These are phyloP conservation scores for Neurospora africana DNA, from an alignment of 495 filamentous ascomycete species.

Conservation along the genomic window DNA sequence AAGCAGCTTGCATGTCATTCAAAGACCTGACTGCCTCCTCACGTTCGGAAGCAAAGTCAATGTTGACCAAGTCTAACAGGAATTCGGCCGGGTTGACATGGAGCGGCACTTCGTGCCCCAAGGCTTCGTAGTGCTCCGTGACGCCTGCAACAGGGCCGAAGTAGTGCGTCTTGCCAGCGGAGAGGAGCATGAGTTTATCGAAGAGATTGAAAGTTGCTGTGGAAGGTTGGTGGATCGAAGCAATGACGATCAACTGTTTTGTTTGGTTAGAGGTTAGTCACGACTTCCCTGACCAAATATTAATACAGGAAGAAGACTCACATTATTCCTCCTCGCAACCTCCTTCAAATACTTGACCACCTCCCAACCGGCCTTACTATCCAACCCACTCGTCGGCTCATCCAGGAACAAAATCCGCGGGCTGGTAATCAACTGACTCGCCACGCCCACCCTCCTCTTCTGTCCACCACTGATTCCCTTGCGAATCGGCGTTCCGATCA, in stretches of 20 bases:
- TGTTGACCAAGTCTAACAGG: slow-evolving; percentile 63
- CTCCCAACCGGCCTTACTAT: slow-evolving; percentile 69
- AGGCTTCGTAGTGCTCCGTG: slow-evolving; percentile 44
- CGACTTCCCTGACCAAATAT: too few species aligned
- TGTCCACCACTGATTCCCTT: slow-evolving; percentile 77
- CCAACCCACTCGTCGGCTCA: slow-evolving; percentile 71
- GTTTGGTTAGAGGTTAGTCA: slow-evolving; percentile 38
- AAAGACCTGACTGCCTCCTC: slow-evolving; percentile 29
- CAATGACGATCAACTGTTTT: slow-evolving; percentile 57
- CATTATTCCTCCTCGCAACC: slow-evolving; percentile 55
- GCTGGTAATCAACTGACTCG: slow-evolving; percentile 65
- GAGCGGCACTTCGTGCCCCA: slow-evolving; percentile 49
- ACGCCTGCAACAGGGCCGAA: slow-evolving; percentile 48
- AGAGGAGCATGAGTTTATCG: slow-evolving; percentile 66
- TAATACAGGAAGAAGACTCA: slow-evolving; percentile 18
- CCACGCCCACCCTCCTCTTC: slow-evolving; percentile 67
- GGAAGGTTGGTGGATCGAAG: slow-evolving; percentile 74
- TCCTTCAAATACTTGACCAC: slow-evolving; percentile 71
- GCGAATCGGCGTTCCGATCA: slow-evolving; percentile 68
- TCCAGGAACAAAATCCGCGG: slow-evolving; percentile 74
- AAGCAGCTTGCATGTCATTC: slow-evolving; percentile 31
- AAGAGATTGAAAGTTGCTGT: slow-evolving; percentile 67
- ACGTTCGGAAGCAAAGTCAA: slow-evolving; percentile 49
- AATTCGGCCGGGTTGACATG: slow-evolving; percentile 72
- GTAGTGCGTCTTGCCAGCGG: slow-evolving; percentile 56